Conservation (phyloP, 1,284 basidiomycete species). For the Tilletiopsis washingtonensis region DNA sequence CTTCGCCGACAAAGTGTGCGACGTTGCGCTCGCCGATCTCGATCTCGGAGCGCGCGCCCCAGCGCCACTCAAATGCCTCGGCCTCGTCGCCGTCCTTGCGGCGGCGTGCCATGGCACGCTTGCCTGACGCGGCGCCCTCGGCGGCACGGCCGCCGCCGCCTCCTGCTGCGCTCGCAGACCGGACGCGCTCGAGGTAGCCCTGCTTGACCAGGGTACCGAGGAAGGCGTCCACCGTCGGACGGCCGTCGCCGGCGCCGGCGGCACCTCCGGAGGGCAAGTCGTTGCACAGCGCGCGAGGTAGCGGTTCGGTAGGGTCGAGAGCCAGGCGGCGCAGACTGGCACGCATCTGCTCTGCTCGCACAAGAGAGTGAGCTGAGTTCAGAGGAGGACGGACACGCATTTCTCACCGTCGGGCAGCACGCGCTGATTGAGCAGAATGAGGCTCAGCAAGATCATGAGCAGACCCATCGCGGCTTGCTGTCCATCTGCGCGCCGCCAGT, state of each 20-base stretch:
- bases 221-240: conserved; percentile 23
- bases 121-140: background rate
- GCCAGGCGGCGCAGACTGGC: conserved; percentile 9
- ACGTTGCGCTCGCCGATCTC: conserved; percentile 43
- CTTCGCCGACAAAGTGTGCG: conserved; percentile 30
- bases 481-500: conserved; percentile 23
- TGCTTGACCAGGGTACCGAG: conserved; percentile 24
- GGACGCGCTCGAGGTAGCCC: conserved; percentile 36
- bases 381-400: conserved; percentile 3
- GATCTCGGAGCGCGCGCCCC: conserved; percentile 42
- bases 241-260: no score
- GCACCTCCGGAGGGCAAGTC: background rate
- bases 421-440: conserved; percentile 45
- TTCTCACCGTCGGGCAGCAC: conserved; percentile 38
- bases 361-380: conserved; percentile 5
- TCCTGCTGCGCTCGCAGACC: conserved; percentile 2
- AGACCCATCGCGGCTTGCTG: conserved; percentile 39
- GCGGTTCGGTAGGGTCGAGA: background rate
- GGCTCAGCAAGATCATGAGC: conserved; percentile 37
- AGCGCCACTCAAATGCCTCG: conserved; percentile 40
- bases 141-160: background rate
- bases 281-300: conserved; percentile 1
- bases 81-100: conserved; percentile 16
- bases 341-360: conserved; percentile 14
- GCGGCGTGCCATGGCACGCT: background rate